Evolutionary conservation across 2,329 filamentous ascomycete species (phyloP).

Genomic region (Calonectria naviculata): DNA sequence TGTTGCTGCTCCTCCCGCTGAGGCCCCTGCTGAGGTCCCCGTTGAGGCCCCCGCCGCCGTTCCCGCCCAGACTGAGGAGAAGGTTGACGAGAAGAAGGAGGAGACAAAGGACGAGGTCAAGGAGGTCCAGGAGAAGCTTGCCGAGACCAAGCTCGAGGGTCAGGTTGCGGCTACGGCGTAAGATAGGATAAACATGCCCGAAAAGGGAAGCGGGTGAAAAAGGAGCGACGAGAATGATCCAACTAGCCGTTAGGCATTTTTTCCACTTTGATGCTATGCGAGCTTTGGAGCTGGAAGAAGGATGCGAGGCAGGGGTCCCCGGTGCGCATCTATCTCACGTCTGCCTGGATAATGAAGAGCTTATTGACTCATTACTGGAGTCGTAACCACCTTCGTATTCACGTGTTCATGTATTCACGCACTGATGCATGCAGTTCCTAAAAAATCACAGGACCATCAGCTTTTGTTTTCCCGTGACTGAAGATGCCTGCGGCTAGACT

Average conservation of each 20-base stretch:
- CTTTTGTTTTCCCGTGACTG: neutral
- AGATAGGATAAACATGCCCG: neutral
- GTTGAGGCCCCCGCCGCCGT: neutral
- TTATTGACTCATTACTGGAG: neutral
- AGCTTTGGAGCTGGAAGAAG: neutral
- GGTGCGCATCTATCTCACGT: too few species aligned
- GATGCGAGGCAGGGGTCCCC: neutral
- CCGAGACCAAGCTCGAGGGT: conserved; percentile 39
- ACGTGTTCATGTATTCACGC: neutral
- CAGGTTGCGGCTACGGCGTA: conserved; percentile 34
- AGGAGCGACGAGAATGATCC: neutral
- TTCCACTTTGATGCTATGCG: neutral
- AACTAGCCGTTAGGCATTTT: neutral
- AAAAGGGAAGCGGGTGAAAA: neutral
- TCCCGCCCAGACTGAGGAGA: conserved; percentile 1
- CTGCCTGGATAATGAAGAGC: neutral
- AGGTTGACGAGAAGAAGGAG: neutral
- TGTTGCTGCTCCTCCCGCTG: neutral
- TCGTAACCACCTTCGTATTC: neutral
- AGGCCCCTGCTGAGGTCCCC: neutral
- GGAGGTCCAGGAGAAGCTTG: conserved; percentile 43
- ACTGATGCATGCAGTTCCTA: neutral
- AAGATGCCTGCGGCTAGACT: neutral
- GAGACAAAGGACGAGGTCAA: conserved; percentile 22
- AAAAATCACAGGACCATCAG: neutral